Evolutionary conservation across 805 yeast species (phyloP), one percentile per base, ranked within the genome.

Genomic region (Groenewaldozyma salmanticensis): DNA sequence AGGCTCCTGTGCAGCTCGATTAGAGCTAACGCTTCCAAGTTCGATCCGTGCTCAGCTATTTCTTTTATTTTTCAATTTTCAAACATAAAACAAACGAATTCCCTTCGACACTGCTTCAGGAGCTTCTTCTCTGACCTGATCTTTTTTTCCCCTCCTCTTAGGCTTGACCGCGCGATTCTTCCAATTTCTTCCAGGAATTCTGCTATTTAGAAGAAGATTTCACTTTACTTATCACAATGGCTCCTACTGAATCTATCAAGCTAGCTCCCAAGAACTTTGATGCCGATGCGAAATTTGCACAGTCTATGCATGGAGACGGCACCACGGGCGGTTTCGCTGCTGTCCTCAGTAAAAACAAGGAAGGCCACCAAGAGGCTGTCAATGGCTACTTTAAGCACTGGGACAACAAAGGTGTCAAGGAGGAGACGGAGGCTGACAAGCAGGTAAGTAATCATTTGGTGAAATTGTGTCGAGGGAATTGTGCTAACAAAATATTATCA

Each of bases 331-430:
- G 97, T 35, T 67, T 86, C 49, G 58, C 74, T 27, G 95, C 96
- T 24, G 71, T 87, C 52, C 59, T 85, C 43, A 63, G 77, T 52
- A 92, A 92, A 69, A 74, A 86, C 65, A 75, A 76, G 51, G 71
- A 71, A 36, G 96, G 90, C 33, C 84, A 84, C 57, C 73, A 74
- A 50, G 82, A 80, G 38, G 96, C 96, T 40, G 78, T 77, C 50
- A 80, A 77, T 50, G 95, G 92, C 44, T 90, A 92, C 66, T 81
- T 92, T 74, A 84, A 85, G 70, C 94, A 87, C 68, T 90, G 97
- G 97, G 95, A 90, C 59, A 94, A 94, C 57, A 83, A 83, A 61
- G 79, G 58, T 21, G 77, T 77, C 52, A 61, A 73, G 44, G 77
- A 73, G 19, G 67, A 47, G 81, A 92, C 58, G 82, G 87, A 67